Evolutionary conservation across 108 stramenopile species (phyloP).

Genomic region (Cyclotella atomus): DNA sequence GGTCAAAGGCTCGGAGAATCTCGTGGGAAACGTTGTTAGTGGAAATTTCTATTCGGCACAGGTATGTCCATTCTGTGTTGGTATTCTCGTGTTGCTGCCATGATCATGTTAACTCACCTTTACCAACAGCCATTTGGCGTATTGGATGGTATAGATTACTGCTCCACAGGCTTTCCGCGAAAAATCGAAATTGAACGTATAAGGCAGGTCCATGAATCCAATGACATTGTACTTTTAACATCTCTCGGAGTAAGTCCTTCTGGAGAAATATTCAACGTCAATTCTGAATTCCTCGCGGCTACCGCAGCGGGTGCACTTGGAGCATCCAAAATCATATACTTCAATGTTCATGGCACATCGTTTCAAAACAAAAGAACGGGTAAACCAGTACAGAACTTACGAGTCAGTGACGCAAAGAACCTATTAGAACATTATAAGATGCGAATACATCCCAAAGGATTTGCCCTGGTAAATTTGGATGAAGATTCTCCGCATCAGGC

Average conservation of each 20-base stretch:
- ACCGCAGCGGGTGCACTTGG: slow-evolving; percentile 75
- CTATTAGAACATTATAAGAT: slow-evolving; percentile 70
- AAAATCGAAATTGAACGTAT: slow-evolving; percentile 90
- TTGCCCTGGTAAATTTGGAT: slow-evolving; percentile 48
- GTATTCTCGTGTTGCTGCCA: background rate
- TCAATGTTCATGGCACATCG: slow-evolving; percentile 72
- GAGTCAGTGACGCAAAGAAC: slow-evolving; percentile 76
- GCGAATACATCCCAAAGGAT: slow-evolving; percentile 68
- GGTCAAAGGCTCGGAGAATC: slow-evolving; percentile 44
- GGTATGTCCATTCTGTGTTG: slow-evolving; percentile 1
- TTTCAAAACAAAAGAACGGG: slow-evolving; percentile 58
- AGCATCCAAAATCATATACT: slow-evolving; percentile 91
- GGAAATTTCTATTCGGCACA: slow-evolving; percentile 89
- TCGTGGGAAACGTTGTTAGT: slow-evolving; percentile 83
- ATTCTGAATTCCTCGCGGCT: slow-evolving; percentile 85
- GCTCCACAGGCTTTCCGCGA: slow-evolving; percentile 90
- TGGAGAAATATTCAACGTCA: slow-evolving; percentile 95
- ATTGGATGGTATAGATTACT: slow-evolving; percentile 80
- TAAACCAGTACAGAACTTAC: slow-evolving; percentile 72
- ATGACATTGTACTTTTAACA: slow-evolving; percentile 92
- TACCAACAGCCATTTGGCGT: slow-evolving; percentile 77
- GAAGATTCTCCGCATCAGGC: slow-evolving; percentile 38
- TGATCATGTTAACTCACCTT: background rate
- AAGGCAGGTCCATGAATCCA: slow-evolving; percentile 69
- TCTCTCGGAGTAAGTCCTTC: slow-evolving; percentile 89